Base-by-base conservation (phyloP, 2,329 filamentous ascomycete species). In the Amauroascus verrucosus region DNA sequence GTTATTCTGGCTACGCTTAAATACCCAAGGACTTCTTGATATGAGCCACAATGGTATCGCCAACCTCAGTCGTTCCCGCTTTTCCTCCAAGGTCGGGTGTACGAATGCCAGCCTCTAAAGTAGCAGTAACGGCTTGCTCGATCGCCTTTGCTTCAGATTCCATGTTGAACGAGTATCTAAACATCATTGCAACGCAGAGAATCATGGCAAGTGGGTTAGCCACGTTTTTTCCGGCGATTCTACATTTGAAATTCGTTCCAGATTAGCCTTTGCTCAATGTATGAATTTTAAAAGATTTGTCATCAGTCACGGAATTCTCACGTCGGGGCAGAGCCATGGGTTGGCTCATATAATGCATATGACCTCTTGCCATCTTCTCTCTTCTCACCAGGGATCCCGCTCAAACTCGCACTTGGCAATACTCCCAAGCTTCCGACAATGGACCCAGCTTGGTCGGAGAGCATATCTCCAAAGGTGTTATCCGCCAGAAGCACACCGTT, bases 321-420 rank as follows among this genome's bases (percentile, higher is more conserved):
- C 65, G 60, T 65, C 30, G 68, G 67, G n/a, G 65, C 69, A 32
- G 68, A 70, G 13, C 68, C 89, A 71, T 96, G 89, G 58, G 95
- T 95, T 7, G 90, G 90, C 77, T 96, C 90, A 69, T 94, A 96
- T 62, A 95, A 87, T 54, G 88, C 89, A 67, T 90, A 91, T 67
- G 87, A 86, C 66, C 79, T 83, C 61, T 78, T 79, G 73, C 56
- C 56, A 33, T 87, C 85, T 16, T 60, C 43, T 1, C 48, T 50
- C 51, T 60, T 61, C 53, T 85, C 85, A 63, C 90, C 86, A 0
- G 89, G 89, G 55, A 93, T 80, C 14, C 86, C 86, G 59, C 85
- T 84, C 64, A 96, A 73, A 67, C 85, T 91, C 3, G 90, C 90
- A 67, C 85, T 90, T 5, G 90, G 89, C 58, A 94, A 73, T 54